Evolutionary conservation across 2,329 filamentous ascomycete species (phyloP), one percentile per base, ranked within the genome.

Genomic region (Anthostomella pinea): DNA sequence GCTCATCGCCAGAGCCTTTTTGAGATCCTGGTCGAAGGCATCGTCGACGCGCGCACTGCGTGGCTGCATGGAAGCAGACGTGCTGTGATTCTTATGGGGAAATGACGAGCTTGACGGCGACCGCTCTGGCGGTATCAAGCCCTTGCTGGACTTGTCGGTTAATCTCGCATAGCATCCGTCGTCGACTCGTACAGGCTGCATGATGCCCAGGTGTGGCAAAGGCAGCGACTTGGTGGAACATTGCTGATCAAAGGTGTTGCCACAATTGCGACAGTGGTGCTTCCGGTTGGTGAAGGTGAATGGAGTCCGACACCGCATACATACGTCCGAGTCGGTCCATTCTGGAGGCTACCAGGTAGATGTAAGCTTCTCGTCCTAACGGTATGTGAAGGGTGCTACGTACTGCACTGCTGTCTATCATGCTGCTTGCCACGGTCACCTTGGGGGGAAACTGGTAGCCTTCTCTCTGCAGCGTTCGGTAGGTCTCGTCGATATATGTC

Each of bases 241-340:
- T 54, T 93, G 83, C 48, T 91, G 88, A 59, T 95, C 94, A 61
- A 98, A 98, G 55, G 95, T 93, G 64, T 93, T 95, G 33, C 93
- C 93, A 57, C 93, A 98, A 63, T 98, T 98, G 49, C 93, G 83
- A 58, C 93, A 98, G 63, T 98, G 93, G 60, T 98, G 93, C 61
- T 97, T 98, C 56, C 93, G 83, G 63, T 98, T 98, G 38, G 91
- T 98, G 58, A 98, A 96, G 30, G 88, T 96, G 56, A 98, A 98
- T 13, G 88, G 68, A 9, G 91, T 96, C 51, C 93, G 82, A 63
- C 93, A 98, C 59, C 93, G 85, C 89, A 98, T 96, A 63, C 93
- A 98, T 20, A 98, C 91, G 56, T 98, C 93, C 8, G 91, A 96
- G 65, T 98, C 93, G 33, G 83, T 82, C 93, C 93, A 98, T 66